Base-by-base conservation (phyloP, 2,329 filamentous ascomycete species). In the Penicillium concentricum region DNA sequence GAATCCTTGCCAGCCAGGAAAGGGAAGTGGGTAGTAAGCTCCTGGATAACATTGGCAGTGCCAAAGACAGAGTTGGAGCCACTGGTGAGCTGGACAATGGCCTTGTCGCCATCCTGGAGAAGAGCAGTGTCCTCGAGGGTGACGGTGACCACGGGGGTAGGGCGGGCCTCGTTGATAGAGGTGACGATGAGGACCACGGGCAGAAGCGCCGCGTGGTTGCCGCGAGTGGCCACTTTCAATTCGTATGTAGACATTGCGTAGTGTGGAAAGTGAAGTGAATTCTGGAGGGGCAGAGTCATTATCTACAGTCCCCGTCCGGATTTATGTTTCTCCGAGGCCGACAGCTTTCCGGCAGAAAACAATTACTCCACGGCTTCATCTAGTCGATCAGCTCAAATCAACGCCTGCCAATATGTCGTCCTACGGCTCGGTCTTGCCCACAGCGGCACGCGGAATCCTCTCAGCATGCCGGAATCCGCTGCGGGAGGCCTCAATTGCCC, bases 101-200 rank as follows among this genome's bases (percentile, higher is more conserved):
- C 70, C 61, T 72, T 72, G 34, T 75, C 72, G 15, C 69, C 70
- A 45, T 69, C 67, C 41, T 66, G 61, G 22, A 75, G 69, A 37
- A 70, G 41, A 28, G 70, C 67, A 35, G 66, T 68, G 51, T 78
- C 74, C 60, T 78, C 72, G 51, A 72, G 76, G 50, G 60, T 68
- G 58, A 78, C 73, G 28, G 64, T 59, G 55, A 79, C 69, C 20
- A 69, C 68, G 5, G 70, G 69, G 39, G 57, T 69, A 6, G 70
- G 68, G 20, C 72, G 69, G 12, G 71, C 69, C 63, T 73, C 69
- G 46, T 77, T 77, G 59, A 75, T 67, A 7, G 73, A 77, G 30
- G 71, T 70, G 12, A 74, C 76, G 57, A 76, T 69, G 42, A 79
- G 65, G 18, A 76, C 61, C 35, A 72, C 72, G 16, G 76, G 77